phyloP scores from a whole-genome alignment of 345 rosid genomes.

The Eucalyptus tenuipes region DNA sequence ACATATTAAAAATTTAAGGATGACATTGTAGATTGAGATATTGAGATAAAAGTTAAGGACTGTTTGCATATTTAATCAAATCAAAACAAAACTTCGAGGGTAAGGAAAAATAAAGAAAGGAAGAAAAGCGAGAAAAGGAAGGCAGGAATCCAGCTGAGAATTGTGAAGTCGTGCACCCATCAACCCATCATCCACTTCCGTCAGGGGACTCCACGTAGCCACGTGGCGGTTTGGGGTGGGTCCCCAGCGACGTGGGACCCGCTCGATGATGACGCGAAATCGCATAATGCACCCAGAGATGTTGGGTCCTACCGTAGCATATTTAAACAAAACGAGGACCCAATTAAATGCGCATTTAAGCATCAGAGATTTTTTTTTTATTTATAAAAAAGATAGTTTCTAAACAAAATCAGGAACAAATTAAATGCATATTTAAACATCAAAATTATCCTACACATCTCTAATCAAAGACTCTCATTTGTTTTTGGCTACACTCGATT shows the following conservation, averaged over 20 bases:
- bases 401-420: too few relatives aligned
- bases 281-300: not conserved
- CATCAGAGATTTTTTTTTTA: not conserved
- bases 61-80: too few relatives aligned
- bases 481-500: not conserved
- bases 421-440: not conserved
- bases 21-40: not conserved
- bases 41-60: not conserved
- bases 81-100: too few relatives aligned
- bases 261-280: not conserved
- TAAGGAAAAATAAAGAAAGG: not conserved
- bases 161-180: not conserved
- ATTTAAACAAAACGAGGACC: not conserved
- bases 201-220: not conserved
- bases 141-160: not conserved
- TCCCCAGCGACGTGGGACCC: not conserved
- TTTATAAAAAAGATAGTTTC: not conserved
- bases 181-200: not conserved
- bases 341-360: not conserved
- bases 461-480: accelerated
- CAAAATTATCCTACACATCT: not conserved
- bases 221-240: not conserved
- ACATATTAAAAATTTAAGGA: too few relatives aligned
- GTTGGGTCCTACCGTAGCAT: not conserved
- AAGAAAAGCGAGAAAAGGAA: not conserved